Evolutionary conservation across 345 rosid species (phyloP).

Genomic region (Aquilaria yunnanensis): DNA sequence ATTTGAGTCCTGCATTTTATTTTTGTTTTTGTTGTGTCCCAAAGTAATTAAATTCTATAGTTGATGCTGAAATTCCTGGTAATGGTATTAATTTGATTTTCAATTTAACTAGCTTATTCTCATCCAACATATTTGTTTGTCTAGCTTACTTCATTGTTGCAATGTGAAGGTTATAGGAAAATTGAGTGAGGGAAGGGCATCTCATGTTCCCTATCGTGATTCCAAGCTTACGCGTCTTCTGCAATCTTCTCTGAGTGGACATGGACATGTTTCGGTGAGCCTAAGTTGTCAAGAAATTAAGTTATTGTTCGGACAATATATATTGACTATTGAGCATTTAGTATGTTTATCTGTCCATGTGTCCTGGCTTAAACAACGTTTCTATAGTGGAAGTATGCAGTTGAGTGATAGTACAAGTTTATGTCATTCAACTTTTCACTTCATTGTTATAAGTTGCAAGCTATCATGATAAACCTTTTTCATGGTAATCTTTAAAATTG

Average conservation of each 20-base stretch:
- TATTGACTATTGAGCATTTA: background rate
- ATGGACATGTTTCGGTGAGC: constrained; percentile 98
- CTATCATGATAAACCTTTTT: background rate
- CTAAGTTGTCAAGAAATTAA: constrained; percentile 5
- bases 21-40: too few species aligned
- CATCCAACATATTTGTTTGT: background rate
- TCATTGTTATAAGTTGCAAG: background rate
- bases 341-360: too few species aligned
- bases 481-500: constrained; percentile 1
- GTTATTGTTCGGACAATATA: background rate
- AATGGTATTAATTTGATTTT: background rate
- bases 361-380: too few species aligned
- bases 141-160: constrained; percentile 16
- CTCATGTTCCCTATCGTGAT: constrained; percentile 98
- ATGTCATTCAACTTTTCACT: background rate
- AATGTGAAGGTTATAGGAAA: constrained; percentile 89
- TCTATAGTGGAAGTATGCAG: too few species aligned
- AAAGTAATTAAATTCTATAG: background rate
- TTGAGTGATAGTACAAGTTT: background rate
- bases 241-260: constrained; percentile 96
- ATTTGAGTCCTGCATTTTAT: too few species aligned
- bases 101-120: background rate
- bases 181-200: constrained; percentile 96
- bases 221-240: constrained; percentile 98
- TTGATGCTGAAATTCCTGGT: background rate